Base-by-base conservation (phyloP, 1,284 basidiomycete species). In the Cystobasidiaceae sp. region DNA sequence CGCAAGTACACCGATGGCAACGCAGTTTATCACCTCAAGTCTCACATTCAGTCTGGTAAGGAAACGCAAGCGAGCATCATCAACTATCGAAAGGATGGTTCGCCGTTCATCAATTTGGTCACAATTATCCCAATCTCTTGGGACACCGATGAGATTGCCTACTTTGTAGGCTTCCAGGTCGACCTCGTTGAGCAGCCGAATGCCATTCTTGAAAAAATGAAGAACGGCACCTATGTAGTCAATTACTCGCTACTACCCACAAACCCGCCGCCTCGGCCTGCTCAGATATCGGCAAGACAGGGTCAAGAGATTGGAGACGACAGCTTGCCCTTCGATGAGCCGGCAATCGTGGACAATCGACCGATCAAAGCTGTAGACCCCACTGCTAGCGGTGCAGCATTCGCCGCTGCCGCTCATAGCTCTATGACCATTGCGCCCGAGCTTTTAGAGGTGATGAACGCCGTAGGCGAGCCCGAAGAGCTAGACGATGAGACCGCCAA, bases 181-280 rank as follows among this genome's bases (percentile, higher is more conserved):
- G 90, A 96, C 76, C 80, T 97, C 50, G 86, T 86, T 27, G 85
- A 88, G 73, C 90, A 93, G 78, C 92, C 91, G 2, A 85, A 85
- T 73, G 84, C 84, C 0, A 92, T 96, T 68, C 78, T 93, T 55
- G 82, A 86, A 85, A 72, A 81, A 52, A 67, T 67, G 59, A 21
- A 49, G 15, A 63, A 60, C 27, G 73, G 73, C 3, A 65, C 67
- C 5, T 74, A 74, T 68, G 57, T 71, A 64, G 71, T 73, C 68
- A 72, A 74, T 59, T 73, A 74, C 64, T 68, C 70, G 25, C 49
- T 70, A 32, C 61, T 66, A 60, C 68, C 28, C 49, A 70, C 68
- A 56, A 57, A 46, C 56, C 46, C 43, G 19, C 54, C 58, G 7
- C 56, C 39, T 23, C 33, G 37, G 21, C 44, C 54, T n/a, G n/a